Conservation (phyloP, 148 eudicot species). For the Nyssa sinensis region DNA sequence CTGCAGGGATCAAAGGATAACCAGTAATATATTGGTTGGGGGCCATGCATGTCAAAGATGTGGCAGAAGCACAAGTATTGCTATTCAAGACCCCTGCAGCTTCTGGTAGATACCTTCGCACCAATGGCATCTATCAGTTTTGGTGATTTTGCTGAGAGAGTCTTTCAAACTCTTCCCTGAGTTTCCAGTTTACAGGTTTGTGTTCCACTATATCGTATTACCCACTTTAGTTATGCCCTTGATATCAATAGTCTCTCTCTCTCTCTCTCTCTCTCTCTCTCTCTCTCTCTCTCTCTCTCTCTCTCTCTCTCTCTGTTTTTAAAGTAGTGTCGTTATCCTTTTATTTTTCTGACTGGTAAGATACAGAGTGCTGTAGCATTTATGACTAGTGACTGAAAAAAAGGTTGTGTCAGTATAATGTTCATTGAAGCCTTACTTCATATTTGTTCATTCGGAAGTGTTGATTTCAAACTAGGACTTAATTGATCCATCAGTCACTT, state of each 20-base stretch:
- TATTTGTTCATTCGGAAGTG: too few relatives aligned
- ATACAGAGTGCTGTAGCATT: background rate
- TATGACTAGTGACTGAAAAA: background rate
- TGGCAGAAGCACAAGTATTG: constrained; percentile 73
- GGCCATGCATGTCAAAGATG: constrained; percentile 89
- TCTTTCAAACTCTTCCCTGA: constrained; percentile 68
- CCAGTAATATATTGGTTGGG: constrained; percentile 90
- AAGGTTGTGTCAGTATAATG: too few relatives aligned
- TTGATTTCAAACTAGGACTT: too few relatives aligned
- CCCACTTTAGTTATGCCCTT: background rate
- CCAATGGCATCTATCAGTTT: constrained; percentile 86
- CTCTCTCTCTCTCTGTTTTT: too few relatives aligned
- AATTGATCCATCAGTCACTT: too few relatives aligned
- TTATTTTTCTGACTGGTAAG: too few relatives aligned
- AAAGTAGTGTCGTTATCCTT: background rate
- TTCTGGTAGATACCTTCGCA: constrained; percentile 86
- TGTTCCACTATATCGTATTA: background rate
- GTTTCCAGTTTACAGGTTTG: constrained; percentile 75
- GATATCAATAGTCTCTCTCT: background rate
- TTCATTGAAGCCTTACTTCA: too few relatives aligned
- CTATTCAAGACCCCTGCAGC: constrained; percentile 67
- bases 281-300: too few relatives aligned
- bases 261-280: too few relatives aligned
- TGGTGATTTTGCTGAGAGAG: constrained; percentile 69
- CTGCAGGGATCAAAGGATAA: constrained; percentile 79